Conservation (phyloP, 805 yeast species). For the Tetrapisispora arboricola region DNA sequence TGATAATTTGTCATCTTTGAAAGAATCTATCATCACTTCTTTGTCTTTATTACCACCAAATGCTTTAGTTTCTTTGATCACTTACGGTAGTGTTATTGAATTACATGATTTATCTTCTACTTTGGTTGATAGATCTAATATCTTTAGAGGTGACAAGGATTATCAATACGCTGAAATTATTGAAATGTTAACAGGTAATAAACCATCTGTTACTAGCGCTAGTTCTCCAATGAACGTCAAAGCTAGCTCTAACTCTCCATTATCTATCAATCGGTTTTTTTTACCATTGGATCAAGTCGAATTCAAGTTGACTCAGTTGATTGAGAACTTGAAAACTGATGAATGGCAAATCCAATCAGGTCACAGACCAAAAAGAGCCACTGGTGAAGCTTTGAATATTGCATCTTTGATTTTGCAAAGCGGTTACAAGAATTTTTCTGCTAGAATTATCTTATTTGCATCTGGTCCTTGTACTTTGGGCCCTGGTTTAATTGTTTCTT, state of each 20-base stretch:
- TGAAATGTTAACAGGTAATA: slow-evolving; percentile 49
- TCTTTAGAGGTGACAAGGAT: slow-evolving; percentile 81
- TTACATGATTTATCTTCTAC: slow-evolving; percentile 70
- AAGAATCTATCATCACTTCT: slow-evolving; percentile 64
- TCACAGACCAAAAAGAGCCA: slow-evolving; percentile 74
- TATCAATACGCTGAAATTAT: slow-evolving; percentile 43
- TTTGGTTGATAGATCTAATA: slow-evolving; percentile 57
- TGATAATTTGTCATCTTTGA: slow-evolving; percentile 72
- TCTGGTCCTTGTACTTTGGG: slow-evolving; percentile 91
- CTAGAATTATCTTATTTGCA: slow-evolving; percentile 76
- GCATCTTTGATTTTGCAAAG: slow-evolving; percentile 74
- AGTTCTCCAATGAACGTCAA: slow-evolving; percentile 5
- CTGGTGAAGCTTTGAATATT: slow-evolving; percentile 81
- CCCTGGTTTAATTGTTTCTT: slow-evolving; percentile 87
- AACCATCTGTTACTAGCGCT: slow-evolving; percentile 30
- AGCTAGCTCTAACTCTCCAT: slow-evolving; percentile 29
- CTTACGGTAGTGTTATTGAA: slow-evolving; percentile 77
- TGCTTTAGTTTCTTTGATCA: slow-evolving; percentile 73
- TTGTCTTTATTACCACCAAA: slow-evolving; percentile 76
- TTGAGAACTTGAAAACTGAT: slow-evolving; percentile 66
- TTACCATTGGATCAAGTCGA: slow-evolving; percentile 68
- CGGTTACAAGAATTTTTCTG: slow-evolving; percentile 73
- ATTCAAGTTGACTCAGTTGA: slow-evolving; percentile 62
- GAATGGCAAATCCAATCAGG: slow-evolving; percentile 82
- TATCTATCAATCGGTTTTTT: slow-evolving; percentile 48